Evolutionary conservation across 1,284 basidiomycete species (phyloP).

Genomic region (Ganoderma sinense): DNA sequence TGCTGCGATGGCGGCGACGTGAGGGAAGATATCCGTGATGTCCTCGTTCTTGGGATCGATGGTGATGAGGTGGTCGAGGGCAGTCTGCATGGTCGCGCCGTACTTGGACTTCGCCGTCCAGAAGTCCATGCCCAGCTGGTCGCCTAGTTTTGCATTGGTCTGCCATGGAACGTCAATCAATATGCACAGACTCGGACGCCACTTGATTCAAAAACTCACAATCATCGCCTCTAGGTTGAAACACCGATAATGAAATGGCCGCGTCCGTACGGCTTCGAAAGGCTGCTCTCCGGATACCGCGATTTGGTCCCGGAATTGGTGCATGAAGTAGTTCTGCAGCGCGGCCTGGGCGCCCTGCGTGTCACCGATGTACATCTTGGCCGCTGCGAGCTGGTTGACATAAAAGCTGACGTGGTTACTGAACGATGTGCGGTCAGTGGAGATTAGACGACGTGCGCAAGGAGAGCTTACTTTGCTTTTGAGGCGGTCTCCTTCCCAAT

Average conservation of each 20-base stretch:
- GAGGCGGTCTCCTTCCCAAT: constrained; percentile 56
- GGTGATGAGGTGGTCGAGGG: constrained; percentile 60
- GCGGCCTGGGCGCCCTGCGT: constrained; percentile 46
- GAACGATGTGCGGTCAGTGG: constrained; percentile 9
- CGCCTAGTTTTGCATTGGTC: constrained; percentile 63
- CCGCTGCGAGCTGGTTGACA: constrained; percentile 46
- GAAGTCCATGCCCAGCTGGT: constrained; percentile 56
- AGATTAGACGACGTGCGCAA: background rate
- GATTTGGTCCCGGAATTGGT: constrained; percentile 59
- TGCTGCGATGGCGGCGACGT: constrained; percentile 59
- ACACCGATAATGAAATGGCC: constrained; percentile 70
- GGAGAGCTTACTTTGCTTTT: constrained; percentile 58
- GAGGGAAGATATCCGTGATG: constrained; percentile 53
- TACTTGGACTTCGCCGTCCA: constrained; percentile 60
- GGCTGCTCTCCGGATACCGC: constrained; percentile 65
- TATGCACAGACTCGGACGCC: too few species aligned
- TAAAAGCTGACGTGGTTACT: constrained; percentile 73
- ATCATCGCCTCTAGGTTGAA: constrained; percentile 77
- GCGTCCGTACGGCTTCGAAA: constrained; percentile 64
- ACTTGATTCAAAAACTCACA: constrained; percentile 37
- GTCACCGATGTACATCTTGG: constrained; percentile 48
- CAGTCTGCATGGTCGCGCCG: constrained; percentile 62
- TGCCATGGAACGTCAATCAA: constrained; percentile 28
- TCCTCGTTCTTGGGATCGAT: constrained; percentile 54
- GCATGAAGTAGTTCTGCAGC: constrained; percentile 54